Evolutionary conservation across 1,139 yeast genomes (phyloP).

Genomic region (Yamadazyma conglobata): DNA sequence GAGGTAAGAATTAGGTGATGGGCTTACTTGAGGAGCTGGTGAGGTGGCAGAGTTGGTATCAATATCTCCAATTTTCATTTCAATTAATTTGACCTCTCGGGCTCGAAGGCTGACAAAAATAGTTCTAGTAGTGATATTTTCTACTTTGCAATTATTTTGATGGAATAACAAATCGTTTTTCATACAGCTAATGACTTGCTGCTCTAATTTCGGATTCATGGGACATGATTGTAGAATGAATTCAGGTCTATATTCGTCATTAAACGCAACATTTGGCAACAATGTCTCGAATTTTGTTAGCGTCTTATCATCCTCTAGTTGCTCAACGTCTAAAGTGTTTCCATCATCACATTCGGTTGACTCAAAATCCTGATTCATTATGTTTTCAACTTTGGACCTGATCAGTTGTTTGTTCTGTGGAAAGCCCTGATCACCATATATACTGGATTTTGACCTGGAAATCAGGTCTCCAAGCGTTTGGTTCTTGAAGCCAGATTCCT

Average conservation of each 20-base stretch:
- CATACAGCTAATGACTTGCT: slow-evolving; percentile 51
- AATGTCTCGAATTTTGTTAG: slow-evolving; percentile 23
- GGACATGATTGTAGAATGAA: slow-evolving; percentile 50
- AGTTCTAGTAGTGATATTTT: slow-evolving; percentile 32
- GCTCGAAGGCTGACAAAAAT: slow-evolving; percentile 50
- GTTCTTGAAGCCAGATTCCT: slow-evolving; percentile 4
- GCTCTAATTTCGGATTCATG: slow-evolving; percentile 47
- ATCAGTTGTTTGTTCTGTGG: slow-evolving; percentile 23
- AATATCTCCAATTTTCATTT: slow-evolving; percentile 28
- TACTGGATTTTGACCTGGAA: slow-evolving; percentile 12
- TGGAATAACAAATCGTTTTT: slow-evolving; percentile 49
- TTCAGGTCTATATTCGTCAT: slow-evolving; percentile 53
- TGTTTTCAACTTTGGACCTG: slow-evolving; percentile 23
- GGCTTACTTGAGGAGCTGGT: slow-evolving; percentile 6
- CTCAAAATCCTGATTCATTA: slow-evolving; percentile 21
- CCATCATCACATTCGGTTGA: slow-evolving; percentile 3
- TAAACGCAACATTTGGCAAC: slow-evolving; percentile 45
- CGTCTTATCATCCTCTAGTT: not conserved
- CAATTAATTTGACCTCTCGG: slow-evolving; percentile 53
- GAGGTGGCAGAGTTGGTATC: slow-evolving; percentile 4
- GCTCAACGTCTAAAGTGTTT: slow-evolving; percentile 6
- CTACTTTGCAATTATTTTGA: slow-evolving; percentile 35
- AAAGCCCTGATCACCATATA: slow-evolving; percentile 18
- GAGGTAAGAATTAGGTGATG: slow-evolving; percentile 9
- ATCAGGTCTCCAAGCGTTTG: slow-evolving; percentile 11